Evolutionary conservation across 176 grass and related monocot species (phyloP), one percentile per base, ranked within the genome.

Genomic region (Tillandsia leiboldiana): DNA sequence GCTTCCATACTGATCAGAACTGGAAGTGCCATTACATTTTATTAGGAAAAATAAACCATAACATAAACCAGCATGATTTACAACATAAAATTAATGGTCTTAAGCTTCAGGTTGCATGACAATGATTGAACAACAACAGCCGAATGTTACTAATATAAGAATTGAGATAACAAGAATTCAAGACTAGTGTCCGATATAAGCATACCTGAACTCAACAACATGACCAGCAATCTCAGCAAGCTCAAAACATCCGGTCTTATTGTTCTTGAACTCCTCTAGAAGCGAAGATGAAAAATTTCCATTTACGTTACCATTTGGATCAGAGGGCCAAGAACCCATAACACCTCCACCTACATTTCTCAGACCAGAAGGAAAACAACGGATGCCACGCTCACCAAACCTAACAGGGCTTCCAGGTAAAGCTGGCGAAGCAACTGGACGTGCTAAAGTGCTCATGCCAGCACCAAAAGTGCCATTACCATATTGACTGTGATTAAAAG

Each of bases 391-490:
- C 69, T 96, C 91, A 73, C 75, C 78, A 70, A 86, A 81, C 78
- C 83, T 83, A 77, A 88, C 78, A 50, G 91, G 85, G 80, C 85
- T 96, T 57, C 72, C 82, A 74, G 85, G 82, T 33, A 80, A 83
- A 70, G 81, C 68, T 56, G 80, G 77, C 63, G 87, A 81, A 79
- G 84, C 81, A 75, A 85, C 59, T 48, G 83, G 91, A 68, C 88
- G 83, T 27, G 80, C 85, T 68, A 96, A 81, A 79, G 91, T 85
- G 63, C 88, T 96, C 79, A 96, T 75, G 11, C 88, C 82, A 53
- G 84, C 65, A 51, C 85, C 78, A 80, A 69, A 88, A 71, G 65
- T 20, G 22, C 79, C 59, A 83, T 81, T 91, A 12, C 77, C 80
- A 75, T 88, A 91, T 64, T 86, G 91, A 48, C 83, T 70, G 17